Conservation (phyloP, 805 yeast species). For the Wickerhamomyces queroliae region DNA sequence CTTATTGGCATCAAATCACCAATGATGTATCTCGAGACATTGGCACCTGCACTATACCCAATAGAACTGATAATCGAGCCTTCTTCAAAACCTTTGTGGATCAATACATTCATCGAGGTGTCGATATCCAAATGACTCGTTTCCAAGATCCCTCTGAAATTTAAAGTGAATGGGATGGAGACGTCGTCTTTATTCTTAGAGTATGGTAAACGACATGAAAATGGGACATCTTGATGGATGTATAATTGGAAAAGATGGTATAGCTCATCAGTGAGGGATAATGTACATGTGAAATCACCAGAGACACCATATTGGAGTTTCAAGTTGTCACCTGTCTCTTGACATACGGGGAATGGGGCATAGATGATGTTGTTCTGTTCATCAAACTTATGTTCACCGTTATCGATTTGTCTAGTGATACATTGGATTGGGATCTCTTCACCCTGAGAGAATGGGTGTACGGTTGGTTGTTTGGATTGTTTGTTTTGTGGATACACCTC, state of each 20-base stretch:
- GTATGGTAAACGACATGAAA: conserved; percentile 59
- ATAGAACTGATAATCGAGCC: conserved; percentile 45
- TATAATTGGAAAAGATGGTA: conserved; percentile 72
- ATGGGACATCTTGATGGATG: conserved; percentile 73
- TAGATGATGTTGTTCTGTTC: conserved; percentile 50
- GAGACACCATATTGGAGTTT: conserved; percentile 43
- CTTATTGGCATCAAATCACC: conserved; percentile 56
- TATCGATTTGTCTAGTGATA: conserved; percentile 62
- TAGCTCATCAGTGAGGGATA: conserved; percentile 54
- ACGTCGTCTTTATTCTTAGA: conserved; percentile 26
- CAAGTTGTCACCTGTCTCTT: conserved; percentile 58
- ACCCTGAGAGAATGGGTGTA: conserved; percentile 25
- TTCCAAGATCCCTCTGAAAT: conserved; percentile 60
- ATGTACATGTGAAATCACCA: conserved; percentile 53
- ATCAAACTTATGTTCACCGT: conserved; percentile 72
- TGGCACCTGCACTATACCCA: conserved; percentile 57
- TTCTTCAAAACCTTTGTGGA: conserved; percentile 28
- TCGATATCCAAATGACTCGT: conserved; percentile 68
- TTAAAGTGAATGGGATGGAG: conserved; percentile 53
- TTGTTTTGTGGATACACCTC: conserved; percentile 12
- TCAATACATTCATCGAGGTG: conserved; percentile 44
- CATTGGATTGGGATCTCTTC: conserved; percentile 50
- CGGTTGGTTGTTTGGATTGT: conserved; percentile 11
- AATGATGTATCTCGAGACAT: conserved; percentile 56
- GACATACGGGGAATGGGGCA: conserved; percentile 53